Conservation (phyloP, 2,329 filamentous ascomycete species). For the Scortechinia acanthostroma region DNA sequence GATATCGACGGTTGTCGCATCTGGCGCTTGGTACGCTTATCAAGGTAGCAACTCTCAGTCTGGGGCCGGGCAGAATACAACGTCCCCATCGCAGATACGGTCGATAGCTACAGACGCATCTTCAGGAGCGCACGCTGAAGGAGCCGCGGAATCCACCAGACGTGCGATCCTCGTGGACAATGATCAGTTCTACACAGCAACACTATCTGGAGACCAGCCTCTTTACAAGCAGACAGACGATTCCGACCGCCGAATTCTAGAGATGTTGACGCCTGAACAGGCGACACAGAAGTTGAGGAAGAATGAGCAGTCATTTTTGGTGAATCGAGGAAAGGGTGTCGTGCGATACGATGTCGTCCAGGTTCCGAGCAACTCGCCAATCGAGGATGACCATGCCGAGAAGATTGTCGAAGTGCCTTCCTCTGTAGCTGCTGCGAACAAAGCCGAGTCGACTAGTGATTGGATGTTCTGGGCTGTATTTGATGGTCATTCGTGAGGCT, state of each 20-base stretch:
- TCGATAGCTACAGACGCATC: neutral
- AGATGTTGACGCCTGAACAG: constrained; percentile 95
- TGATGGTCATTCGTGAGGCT: constrained; percentile 81
- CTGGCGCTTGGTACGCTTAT: constrained; percentile 37
- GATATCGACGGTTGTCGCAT: constrained; percentile 34
- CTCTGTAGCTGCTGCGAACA: constrained; percentile 6
- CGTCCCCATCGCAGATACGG: neutral
- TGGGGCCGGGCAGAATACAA: neutral
- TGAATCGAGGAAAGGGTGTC: constrained; percentile 83
- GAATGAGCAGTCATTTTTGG: constrained; percentile 84
- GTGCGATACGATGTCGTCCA: constrained; percentile 92
- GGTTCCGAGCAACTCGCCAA: constrained; percentile 90
- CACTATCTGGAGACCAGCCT: constrained; percentile 76
- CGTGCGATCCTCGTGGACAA: constrained; percentile 82
- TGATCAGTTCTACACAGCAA: constrained; percentile 82
- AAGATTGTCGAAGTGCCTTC: constrained; percentile 85
- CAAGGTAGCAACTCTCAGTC: constrained; percentile 19
- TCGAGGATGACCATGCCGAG: constrained; percentile 96
- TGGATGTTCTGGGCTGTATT: constrained; percentile 99
- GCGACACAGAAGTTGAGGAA: constrained; percentile 81
- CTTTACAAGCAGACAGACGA: constrained; percentile 83
- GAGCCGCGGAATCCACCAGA: constrained; percentile 29
- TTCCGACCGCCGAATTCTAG: constrained; percentile 76
- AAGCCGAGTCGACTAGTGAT: constrained; percentile 57
- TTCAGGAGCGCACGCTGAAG: constrained; percentile 1